Evolutionary conservation across 2,329 filamentous ascomycete species (phyloP).

Genomic region (Curvularia spicifera): DNA sequence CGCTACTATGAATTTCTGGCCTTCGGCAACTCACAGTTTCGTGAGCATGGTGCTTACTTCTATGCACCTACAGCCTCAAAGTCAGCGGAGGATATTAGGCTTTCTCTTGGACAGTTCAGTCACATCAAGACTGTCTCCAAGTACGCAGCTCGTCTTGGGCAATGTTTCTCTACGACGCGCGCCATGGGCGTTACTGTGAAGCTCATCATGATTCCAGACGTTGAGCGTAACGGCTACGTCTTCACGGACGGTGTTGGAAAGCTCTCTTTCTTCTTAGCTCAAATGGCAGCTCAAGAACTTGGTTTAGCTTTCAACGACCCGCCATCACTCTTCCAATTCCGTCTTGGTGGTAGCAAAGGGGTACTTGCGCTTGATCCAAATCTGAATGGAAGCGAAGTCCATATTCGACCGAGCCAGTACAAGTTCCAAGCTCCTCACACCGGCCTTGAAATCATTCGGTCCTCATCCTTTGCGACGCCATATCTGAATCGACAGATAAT

Average conservation of each 20-base stretch:
- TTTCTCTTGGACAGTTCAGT: slow-evolving; percentile 84
- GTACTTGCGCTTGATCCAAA: slow-evolving; percentile 78
- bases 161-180: slow-evolving; percentile 93
- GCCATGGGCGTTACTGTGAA: slow-evolving; percentile 70
- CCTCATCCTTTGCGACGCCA: slow-evolving; percentile 76
- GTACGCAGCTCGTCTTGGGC: slow-evolving; percentile 85
- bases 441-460: slow-evolving; percentile 83
- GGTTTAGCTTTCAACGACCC: slow-evolving; percentile 61
- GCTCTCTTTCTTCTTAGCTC: slow-evolving; percentile 79
- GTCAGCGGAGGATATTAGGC: slow-evolving; percentile 76
- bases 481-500: slow-evolving; percentile 92
- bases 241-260: slow-evolving; percentile 96
- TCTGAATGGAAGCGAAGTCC: slow-evolving; percentile 70
- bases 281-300: slow-evolving; percentile 75
- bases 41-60: slow-evolving; percentile 91
- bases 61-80: slow-evolving; percentile 74
- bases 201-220: slow-evolving; percentile 68
- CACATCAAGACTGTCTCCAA: slow-evolving; percentile 87
- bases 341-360: slow-evolving; percentile 90
- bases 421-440: slow-evolving; percentile 79
- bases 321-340: slow-evolving; percentile 89
- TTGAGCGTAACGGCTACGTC: slow-evolving; percentile 69
- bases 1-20: slow-evolving; percentile 88
- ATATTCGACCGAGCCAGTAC: slow-evolving; percentile 81
- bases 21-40: slow-evolving; percentile 93